Evolutionary conservation across 768 basidiomycete genomes (phyloP), one percentile per base, ranked within the genome.

Genomic region (Tulasnella sp.): DNA sequence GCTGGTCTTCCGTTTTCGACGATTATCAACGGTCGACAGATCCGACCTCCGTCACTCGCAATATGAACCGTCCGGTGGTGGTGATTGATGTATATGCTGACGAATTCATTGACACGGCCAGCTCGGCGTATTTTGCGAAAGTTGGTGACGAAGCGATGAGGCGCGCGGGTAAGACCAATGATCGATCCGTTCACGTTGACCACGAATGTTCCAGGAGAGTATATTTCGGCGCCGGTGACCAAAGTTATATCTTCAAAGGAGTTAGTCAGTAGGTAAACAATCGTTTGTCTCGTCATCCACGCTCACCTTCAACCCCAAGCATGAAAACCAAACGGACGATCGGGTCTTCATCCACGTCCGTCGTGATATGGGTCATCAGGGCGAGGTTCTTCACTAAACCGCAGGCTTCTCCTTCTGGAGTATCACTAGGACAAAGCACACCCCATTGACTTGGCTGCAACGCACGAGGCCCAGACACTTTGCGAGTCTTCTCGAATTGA

Each of bases 401-500:
- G 78, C 97, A 99, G 19, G 97, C 97, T 82, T 99, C 97, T 78
- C 97, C 97, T 88, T 99, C 97, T 0, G 97, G 97, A 0, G 97
- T 99, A 80, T 99, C 97, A 78, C 92, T 94, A 0, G 97, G 94
- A 81, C 97, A 99, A 22, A 98, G 83, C 83, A 99, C 92, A 41
- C 97, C 97, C 97, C 97, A 99, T 81, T 99, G 97, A 84, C 90
- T 93, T 5, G 97, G 96, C 79, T 99, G 97, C 74, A 99, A 81
- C 26, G 96, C 95, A 77, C 97, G 88, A 36, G 97, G 97, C 47
- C 97, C 97, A 76, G 94, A 96, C 73, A 99, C 97, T 80, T 99
- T 99, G 73, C 97, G 84, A 26, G 97, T 98, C 86, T 99, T 99
- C 81, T 99, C 97, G 79, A 99, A 99, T 81, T 99, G 97, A 26